A percentile compares a stretch with the other conserved stretches of the same genome.
phyloP scores from a whole-genome alignment of 495 filamentous ascomycete species.

The Corynascus novoguineensis region DNA sequence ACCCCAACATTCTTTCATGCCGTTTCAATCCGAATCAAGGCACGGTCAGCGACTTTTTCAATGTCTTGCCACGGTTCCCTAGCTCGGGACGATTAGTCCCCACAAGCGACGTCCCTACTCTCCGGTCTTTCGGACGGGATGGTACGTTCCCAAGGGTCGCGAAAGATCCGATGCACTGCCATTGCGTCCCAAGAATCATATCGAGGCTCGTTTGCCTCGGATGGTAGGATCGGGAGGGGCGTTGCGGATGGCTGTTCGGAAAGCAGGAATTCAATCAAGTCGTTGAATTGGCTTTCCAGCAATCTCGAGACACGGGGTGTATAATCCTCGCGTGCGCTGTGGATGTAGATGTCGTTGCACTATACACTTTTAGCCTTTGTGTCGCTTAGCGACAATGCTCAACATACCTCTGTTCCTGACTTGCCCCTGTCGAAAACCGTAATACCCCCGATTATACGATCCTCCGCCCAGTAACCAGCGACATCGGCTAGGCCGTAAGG shows the following conservation, averaged over 20 bases:
- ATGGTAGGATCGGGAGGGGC: conserved; percentile 1
- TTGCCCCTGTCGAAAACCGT: background rate
- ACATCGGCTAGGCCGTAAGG: conserved; percentile 6
- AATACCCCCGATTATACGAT: conserved; percentile 8
- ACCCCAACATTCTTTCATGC: too few relatives aligned
- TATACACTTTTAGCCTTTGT: background rate
- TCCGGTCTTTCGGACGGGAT: background rate
- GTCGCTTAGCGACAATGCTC: too few relatives aligned
- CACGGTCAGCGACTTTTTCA: too few relatives aligned
- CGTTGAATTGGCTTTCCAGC: background rate
- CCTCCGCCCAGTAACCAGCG: conserved; percentile 12
- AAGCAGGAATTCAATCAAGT: background rate
- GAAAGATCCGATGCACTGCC: conserved; percentile 4
- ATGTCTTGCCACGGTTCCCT: too few relatives aligned
- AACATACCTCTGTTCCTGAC: conserved; percentile 4
- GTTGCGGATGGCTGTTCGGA: background rate
- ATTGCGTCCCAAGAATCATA: conserved; percentile 10
- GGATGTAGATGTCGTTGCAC: conserved; percentile 10
- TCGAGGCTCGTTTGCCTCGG: background rate
- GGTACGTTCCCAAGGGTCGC: conserved; percentile 13
- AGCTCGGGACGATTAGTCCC: conserved; percentile 11
- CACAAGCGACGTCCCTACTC: background rate
- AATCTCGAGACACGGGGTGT: conserved; percentile 11
- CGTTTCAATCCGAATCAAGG: too few relatives aligned
- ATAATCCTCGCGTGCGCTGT: background rate